These are phyloP conservation scores for Wallacemonas rigidus DNA, from an alignment of 208 protist genomes.

Conservation along the genomic window DNA sequence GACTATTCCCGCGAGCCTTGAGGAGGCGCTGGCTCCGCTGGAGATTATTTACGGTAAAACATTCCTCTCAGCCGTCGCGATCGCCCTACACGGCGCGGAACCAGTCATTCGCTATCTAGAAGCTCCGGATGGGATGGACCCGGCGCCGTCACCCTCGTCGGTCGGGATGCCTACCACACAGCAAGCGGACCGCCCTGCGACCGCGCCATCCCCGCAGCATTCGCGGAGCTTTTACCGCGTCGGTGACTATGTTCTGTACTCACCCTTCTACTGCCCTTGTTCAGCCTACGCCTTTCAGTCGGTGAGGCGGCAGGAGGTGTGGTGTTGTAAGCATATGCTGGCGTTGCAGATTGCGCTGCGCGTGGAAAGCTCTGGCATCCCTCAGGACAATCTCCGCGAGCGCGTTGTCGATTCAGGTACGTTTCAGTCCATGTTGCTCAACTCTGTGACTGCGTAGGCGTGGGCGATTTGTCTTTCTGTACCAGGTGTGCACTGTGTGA, in stretches of 20 bases:
- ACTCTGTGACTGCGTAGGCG: neutral
- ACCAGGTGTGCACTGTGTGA: neutral
- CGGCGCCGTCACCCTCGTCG: too few species aligned
- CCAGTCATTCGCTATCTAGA: constrained; percentile 67
- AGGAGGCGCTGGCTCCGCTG: constrained; percentile 70
- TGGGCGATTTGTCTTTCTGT: neutral
- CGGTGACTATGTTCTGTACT: constrained; percentile 74
- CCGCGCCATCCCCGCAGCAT: neutral
- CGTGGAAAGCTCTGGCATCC: constrained; percentile 52
- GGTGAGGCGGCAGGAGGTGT: constrained; percentile 71
- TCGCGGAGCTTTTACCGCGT: constrained; percentile 69
- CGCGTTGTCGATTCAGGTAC: constrained; percentile 33
- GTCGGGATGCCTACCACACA: too few species aligned
- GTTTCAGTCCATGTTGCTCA: constrained; percentile 29
- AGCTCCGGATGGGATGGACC: constrained; percentile 1
- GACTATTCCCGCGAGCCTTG: constrained; percentile 22
- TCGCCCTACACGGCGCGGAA: constrained; percentile 74
- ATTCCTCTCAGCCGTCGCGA: constrained; percentile 70
- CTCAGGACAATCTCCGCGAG: constrained; percentile 48
- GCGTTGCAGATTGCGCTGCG: constrained; percentile 68
- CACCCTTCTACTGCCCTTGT: constrained; percentile 81
- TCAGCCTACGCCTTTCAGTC: constrained; percentile 77
- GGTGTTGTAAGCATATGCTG: constrained; percentile 85
- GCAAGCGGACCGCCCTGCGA: too few species aligned
- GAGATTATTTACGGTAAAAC: constrained; percentile 79